Evolutionary conservation across 208 protist genomes (phyloP).

Genomic region (Wallacemonas sp.): DNA sequence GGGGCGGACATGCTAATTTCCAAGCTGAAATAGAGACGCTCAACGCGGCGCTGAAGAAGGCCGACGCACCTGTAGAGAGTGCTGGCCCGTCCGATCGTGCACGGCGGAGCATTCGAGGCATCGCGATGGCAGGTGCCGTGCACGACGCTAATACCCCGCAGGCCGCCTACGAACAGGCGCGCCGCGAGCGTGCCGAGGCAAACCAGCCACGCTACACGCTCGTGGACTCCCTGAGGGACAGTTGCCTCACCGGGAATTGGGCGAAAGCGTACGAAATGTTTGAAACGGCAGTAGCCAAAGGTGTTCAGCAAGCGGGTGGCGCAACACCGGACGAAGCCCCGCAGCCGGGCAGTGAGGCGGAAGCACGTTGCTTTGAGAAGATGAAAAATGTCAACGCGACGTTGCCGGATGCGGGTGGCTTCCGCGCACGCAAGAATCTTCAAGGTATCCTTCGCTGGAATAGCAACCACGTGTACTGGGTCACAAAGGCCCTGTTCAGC

Average conservation of each 20-base stretch:
- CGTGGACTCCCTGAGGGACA: conserved; percentile 62
- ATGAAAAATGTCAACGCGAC: conserved; percentile 35
- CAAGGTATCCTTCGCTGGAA: conserved; percentile 69
- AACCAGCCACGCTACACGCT: conserved; percentile 39
- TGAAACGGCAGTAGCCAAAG: conserved; percentile 36
- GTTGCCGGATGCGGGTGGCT: conserved; percentile 18
- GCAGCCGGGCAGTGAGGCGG: background rate
- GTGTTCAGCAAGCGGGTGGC: conserved; percentile 21
- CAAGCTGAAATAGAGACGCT: background rate
- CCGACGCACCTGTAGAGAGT: conserved; percentile 25
- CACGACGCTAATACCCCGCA: conserved; percentile 25
- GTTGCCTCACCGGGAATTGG: conserved; percentile 59
- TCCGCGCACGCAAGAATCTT: conserved; percentile 17
- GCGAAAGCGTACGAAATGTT: conserved; percentile 55
- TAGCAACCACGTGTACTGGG: conserved; percentile 62
- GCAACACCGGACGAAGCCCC: background rate
- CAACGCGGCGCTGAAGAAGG: conserved; percentile 7
- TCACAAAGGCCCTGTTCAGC: conserved; percentile 67
- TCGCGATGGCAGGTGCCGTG: conserved; percentile 24
- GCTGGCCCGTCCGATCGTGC: background rate
- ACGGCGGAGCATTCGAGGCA: conserved; percentile 14
- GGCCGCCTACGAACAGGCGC: conserved; percentile 17
- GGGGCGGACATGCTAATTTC: conserved; percentile 30
- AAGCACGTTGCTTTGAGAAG: conserved; percentile 35
- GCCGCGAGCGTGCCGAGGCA: conserved; percentile 2